A percentile compares a stretch with the other conserved stretches of the same genome.
phyloP scores from a whole-genome alignment of 148 eudicot species.

The Rhododendron ovatum region DNA sequence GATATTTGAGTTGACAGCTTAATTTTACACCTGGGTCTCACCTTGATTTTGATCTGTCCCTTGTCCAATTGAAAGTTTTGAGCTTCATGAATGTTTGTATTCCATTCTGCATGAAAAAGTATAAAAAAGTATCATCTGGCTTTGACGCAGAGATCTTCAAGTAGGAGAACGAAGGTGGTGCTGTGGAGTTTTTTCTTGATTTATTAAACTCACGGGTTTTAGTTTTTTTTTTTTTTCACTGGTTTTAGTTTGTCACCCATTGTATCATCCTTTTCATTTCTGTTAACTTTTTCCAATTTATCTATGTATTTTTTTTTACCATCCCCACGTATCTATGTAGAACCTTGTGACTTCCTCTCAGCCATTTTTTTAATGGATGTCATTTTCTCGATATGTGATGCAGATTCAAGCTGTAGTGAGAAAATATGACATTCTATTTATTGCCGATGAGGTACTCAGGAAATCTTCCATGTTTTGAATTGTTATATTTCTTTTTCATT shows the following conservation, averaged over 20 bases:
- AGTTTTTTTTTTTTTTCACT: not conserved
- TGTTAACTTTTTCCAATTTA: not conserved
- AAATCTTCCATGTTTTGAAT: not conserved
- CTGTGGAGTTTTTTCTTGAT: not conserved
- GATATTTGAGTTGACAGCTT: not conserved
- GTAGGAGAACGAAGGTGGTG: not conserved
- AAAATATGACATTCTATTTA: constrained; percentile 87
- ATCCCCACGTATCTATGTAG: not conserved
- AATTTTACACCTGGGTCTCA: not conserved
- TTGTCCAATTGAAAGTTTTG: not conserved
- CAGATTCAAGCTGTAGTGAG: constrained; percentile 93
- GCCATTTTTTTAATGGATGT: not conserved
- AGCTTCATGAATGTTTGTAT: not conserved
- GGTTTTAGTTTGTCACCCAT: not conserved
- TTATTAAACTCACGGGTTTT: not conserved
- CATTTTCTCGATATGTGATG: constrained; percentile 11
- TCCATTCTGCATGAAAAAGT: not conserved
- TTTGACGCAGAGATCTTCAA: not conserved
- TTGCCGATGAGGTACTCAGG: constrained; percentile 84
- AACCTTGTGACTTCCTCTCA: not conserved
- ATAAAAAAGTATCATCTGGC: not conserved
- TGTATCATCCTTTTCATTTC: not conserved
- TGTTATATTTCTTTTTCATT: not conserved
- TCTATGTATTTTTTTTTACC: not conserved
- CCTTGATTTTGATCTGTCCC: not conserved